These are phyloP conservation scores for Moniliophthora roreri DNA, from an alignment of 1,284 basidiomycete genomes.

Conservation along the genomic window DNA sequence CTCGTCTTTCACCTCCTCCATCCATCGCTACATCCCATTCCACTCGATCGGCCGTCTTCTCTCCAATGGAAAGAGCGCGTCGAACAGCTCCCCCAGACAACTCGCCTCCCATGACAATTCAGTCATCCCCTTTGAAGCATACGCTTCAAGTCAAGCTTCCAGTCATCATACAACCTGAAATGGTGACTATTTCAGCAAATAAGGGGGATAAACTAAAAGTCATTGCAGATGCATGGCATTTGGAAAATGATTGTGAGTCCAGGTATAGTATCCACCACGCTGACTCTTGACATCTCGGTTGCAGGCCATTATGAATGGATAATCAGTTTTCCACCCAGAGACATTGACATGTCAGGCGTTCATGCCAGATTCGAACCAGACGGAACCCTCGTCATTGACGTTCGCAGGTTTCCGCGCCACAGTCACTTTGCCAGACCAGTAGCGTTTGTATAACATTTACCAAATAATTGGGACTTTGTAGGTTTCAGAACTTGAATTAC, in stretches of 20 bases:
- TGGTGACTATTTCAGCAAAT: conserved; percentile 55
- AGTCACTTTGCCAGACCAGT: too few relatives aligned
- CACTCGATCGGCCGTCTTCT: conserved; percentile 15
- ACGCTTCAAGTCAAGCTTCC: conserved; percentile 42
- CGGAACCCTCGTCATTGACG: conserved; percentile 44
- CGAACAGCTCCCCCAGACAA: conserved; percentile 35
- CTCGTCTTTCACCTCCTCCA: conserved; percentile 5
- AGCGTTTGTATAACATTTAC: too few relatives aligned
- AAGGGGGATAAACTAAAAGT: conserved; percentile 51
- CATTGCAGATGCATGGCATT: conserved; percentile 58
- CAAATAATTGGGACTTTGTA: too few relatives aligned
- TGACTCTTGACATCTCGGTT: too few relatives aligned
- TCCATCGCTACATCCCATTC: conserved; percentile 2
- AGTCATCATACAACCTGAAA: conserved; percentile 45
- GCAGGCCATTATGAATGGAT: conserved; percentile 63
- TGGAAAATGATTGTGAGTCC: conserved; percentile 49
- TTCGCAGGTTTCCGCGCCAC: conserved; percentile 23
- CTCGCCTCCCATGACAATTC: conserved; percentile 39
- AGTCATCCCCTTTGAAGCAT: conserved; percentile 34
- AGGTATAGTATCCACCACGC: too few relatives aligned
- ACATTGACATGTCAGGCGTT: conserved; percentile 47
- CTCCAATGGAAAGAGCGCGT: conserved; percentile 36
- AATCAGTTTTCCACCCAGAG: conserved; percentile 44
- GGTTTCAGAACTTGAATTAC: too few relatives aligned
- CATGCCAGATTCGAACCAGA: conserved; percentile 44